phyloP scores from a whole-genome alignment of 148 eudicot genomes.

The Rhododendron kiyosumense region DNA sequence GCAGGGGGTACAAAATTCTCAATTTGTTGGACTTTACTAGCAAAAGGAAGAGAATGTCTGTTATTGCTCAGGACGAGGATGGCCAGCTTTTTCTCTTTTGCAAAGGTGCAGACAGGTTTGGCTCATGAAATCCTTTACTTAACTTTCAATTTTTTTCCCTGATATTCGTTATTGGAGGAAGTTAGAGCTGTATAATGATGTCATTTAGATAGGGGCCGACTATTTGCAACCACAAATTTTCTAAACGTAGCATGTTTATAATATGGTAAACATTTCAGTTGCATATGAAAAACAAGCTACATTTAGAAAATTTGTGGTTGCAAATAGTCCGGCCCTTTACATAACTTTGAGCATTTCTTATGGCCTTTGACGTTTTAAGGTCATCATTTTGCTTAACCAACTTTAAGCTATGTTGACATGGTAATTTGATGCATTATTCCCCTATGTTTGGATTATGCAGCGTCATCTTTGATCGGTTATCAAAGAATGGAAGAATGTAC shows the following conservation, averaged over 20 bases:
- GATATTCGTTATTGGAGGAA: too few relatives aligned
- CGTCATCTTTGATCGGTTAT: conserved; percentile 77
- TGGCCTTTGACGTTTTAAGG: not conserved
- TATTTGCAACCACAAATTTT: too few relatives aligned
- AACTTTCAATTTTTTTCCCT: not conserved
- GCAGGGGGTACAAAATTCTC: conserved; percentile 71
- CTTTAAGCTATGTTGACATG: not conserved
- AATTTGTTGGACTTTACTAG: too few relatives aligned
- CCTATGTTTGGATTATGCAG: conserved; percentile 34
- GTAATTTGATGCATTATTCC: conserved; percentile 4
- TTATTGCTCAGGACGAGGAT: too few relatives aligned
- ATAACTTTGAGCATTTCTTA: not conserved
- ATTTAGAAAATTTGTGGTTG: too few relatives aligned
- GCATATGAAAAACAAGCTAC: too few relatives aligned
- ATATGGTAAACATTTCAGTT: too few relatives aligned
- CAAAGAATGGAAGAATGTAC: conserved; percentile 68
- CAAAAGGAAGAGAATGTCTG: too few relatives aligned
- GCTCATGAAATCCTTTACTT: conserved; percentile 3
- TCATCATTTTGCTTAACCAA: not conserved
- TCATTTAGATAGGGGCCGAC: too few relatives aligned
- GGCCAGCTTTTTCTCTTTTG: conserved; percentile 60
- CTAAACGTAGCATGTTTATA: too few relatives aligned
- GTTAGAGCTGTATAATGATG: not conserved
- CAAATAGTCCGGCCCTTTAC: too few relatives aligned
- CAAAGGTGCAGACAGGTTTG: conserved; percentile 87